Base-by-base conservation (phyloP, 2,329 filamentous ascomycete genomes). In the Venturia effusa region DNA sequence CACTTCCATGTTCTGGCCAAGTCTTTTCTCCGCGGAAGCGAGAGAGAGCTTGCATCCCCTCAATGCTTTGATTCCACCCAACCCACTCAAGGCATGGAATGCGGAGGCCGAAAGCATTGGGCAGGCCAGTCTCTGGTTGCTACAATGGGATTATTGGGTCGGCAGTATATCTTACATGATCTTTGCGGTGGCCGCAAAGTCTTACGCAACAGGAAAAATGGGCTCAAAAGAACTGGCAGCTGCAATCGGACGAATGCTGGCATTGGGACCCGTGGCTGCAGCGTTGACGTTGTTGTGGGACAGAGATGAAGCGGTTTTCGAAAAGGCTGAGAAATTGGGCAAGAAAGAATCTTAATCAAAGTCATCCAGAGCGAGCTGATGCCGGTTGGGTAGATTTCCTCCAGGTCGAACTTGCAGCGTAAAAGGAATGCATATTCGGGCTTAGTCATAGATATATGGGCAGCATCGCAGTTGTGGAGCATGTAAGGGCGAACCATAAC, bases 61-160 rank as follows among this genome's bases (percentile, higher is more conserved):
- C 15, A 55, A 40, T 55, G 61, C 61, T 40, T 48, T 63, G 45
- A 40, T 63, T 6, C 45, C 61, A 8, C 13, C 3, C 17, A 41
- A 41, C 27, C 48, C 48, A 13, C 7, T 60, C 24, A 32, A 60
- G 27, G 37, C 37, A 17, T 55, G 30, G 45, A 41, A 37, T n/a
- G 15, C 27, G 11, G 24, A 30, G n/a, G 61, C 30, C 1, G 24
- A 8, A 13, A 30, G 19, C 32, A 48, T 62, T 19, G 32, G 24
- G 13, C 48, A 57, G 22, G 61, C 48, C 7, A 37, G 24, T 27
- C 61, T 57, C 32, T 51, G 45, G 40, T 37, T 63, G 19, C 43
- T 63, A 19, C 61, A 63, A n/a, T 63, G 61, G 61, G 32, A 63
- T 27, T 63, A 63, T 41, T 55, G 41, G 34, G 32, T 63, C 7